phyloP scores from a whole-genome alignment of 2,329 filamentous ascomycete genomes.

The Fusarium miscanthi region DNA sequence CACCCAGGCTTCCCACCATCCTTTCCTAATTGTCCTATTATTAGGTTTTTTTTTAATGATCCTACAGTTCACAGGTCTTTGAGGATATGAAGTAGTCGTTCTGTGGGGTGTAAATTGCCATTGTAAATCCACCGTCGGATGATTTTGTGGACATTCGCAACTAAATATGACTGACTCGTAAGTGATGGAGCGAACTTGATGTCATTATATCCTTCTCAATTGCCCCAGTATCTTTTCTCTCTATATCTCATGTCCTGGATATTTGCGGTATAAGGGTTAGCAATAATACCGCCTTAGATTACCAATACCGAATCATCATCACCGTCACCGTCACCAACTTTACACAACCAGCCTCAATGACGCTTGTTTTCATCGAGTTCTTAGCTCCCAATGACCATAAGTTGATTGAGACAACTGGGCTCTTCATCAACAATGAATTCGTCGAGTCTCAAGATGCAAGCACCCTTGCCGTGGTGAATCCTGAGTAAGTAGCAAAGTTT shows the following conservation, averaged over 20 bases:
- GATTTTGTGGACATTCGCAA: not conserved
- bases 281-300: not conserved
- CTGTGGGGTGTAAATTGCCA: not conserved
- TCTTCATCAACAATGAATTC: not conserved
- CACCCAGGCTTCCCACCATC: not conserved
- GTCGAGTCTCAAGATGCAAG: not conserved
- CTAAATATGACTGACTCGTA: not conserved
- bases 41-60: not conserved
- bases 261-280: not conserved
- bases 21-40: not conserved
- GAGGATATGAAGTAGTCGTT: not conserved
- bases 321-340: not conserved
- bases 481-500: not conserved
- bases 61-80: not conserved
- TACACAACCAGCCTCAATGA: not conserved
- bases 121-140: not conserved
- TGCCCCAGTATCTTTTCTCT: too few species aligned
- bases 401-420: not conserved
- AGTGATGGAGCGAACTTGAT: not conserved
- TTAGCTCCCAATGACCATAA: not conserved
- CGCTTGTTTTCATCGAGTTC: not conserved
- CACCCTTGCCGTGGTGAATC: not conserved
- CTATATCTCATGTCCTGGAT: not conserved
- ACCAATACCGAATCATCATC: not conserved
- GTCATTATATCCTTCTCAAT: not conserved